phyloP scores from a whole-genome alignment of 1,284 basidiomycete species.

The Crepidotus sp. region DNA sequence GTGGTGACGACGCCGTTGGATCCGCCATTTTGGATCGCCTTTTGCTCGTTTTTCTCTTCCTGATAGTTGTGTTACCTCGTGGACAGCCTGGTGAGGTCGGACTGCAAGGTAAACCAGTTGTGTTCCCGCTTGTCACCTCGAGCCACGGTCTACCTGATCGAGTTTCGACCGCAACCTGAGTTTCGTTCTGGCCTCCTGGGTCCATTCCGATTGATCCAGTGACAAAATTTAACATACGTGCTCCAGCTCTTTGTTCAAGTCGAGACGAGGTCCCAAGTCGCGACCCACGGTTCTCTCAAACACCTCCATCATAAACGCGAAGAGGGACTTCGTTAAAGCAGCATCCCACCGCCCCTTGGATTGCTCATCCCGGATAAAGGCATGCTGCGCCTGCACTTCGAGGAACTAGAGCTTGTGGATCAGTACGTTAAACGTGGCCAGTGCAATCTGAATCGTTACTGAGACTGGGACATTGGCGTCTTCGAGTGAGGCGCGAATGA shows the following conservation, averaged over 20 bases:
- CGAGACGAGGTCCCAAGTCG: constrained; percentile 65
- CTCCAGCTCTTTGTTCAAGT: constrained; percentile 41
- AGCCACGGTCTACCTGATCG: too few relatives aligned
- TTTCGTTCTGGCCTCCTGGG: too few relatives aligned
- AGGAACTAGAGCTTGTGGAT: constrained; percentile 51
- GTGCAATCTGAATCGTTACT: constrained; percentile 29
- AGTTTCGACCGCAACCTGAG: too few relatives aligned
- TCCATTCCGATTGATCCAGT: too few relatives aligned
- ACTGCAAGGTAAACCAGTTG: too few relatives aligned
- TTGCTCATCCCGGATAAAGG: constrained; percentile 85
- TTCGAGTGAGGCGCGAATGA: constrained; percentile 75
- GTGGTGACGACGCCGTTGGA: too few relatives aligned
- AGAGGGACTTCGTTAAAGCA: constrained; percentile 73
- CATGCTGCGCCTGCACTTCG: constrained; percentile 90
- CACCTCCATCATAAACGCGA: constrained; percentile 86
- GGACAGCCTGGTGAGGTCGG: too few relatives aligned
- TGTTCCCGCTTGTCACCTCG: too few relatives aligned
- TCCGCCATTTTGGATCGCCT: too few relatives aligned
- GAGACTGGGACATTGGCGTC: constrained; percentile 65
- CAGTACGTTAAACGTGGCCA: background rate
- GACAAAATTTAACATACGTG: constrained; percentile 75
- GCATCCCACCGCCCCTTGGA: constrained; percentile 93
- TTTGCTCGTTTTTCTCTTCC: too few relatives aligned
- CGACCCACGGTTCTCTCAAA: constrained; percentile 80
- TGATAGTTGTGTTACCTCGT: too few relatives aligned